Evolutionary conservation across 2,329 filamentous ascomycete genomes (phyloP), one percentile per base, ranked within the genome.

Genomic region (Sporothrix brasiliensis): DNA sequence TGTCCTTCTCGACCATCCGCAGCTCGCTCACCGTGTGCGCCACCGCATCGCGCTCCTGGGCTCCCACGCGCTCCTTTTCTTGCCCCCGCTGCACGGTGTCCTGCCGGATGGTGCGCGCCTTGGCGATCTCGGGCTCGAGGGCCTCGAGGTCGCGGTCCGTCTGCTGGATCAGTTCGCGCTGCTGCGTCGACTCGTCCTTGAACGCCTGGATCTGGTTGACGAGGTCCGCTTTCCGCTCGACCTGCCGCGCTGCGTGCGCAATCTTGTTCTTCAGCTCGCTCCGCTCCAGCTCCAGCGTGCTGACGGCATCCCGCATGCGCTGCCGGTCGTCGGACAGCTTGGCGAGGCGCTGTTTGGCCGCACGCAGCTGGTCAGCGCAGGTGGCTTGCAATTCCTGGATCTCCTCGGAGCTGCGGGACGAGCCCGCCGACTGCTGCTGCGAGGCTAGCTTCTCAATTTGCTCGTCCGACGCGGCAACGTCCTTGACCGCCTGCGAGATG

Each of bases 181-280:
- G 90, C 73, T 91, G 86, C 27, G 76, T 78, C 73, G 89, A 92
- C 54, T 90, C 86, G 11, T 87, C 87, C 76, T 89, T 92, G 74
- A 92, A 86, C 70, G 91, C 87, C 72, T 92, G 88, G 44, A 98
- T 88, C 73, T 93, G 91, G 53, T 83, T 82, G 72, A 88, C 83
- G 27, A 97, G 83, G 56, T 87, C 86, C 52, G 86, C 85, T 81
- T 94, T 97, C 80, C 92, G 93, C 78, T 96, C 93, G 34, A 98
- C 83, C 75, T 94, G 89, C 71, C 91, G 89, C 63, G 86, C 85
- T 1, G 91, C 88, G 68, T 86, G 87, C 75, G 86, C 89, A 67
- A 97, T 84, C 74, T 91, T 91, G 77, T 90, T 91, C 72, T 86
- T 88, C 53, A 92, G 82, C 79, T 96, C 91, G 76, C 91, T 90